Base-by-base conservation (phyloP, 2,329 filamentous ascomycete species). In the Clarireedia hainanense region DNA sequence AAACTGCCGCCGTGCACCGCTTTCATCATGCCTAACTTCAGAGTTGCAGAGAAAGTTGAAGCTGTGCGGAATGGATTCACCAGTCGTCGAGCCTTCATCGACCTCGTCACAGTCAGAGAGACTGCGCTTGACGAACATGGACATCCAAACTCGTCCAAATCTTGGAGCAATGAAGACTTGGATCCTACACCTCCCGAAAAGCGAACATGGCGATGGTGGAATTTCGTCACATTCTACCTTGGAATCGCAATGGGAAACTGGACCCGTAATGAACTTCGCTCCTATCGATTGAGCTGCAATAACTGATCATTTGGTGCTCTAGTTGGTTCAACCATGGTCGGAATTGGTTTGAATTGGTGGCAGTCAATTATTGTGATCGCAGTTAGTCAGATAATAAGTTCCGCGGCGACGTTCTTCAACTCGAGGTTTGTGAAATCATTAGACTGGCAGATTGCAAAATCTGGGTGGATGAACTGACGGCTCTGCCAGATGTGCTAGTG, bases 291-390 rank as follows among this genome's bases (percentile, higher is more conserved):
- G 20, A 43, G 40, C 17, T 17, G 9, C 23, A 26, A 26, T 47
- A 15, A 26, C 43, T 47, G 23, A 47, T 24, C 26, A 12, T 15
- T 4, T 23, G 6, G 26, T 47, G 7, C 23, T 47, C 10, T 47
- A 47, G 43, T 73, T 47, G 73, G 72, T 12, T 67, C 66, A 51
- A 70, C 66, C 17, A 70, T 73, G 70, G 61, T 73, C 49, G 73
- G 72, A 17, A 71, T 74, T 47, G 73, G 73, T 4, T 64, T 75
- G 43, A 74, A 71, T 60, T 76, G 73, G 73, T 75, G 73, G 72
- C 70, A 74, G 61, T 60, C 68, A 26, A 73, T 74, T 50, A 42
- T 76, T 9, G 72, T 74, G 45, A 75, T 75, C 58, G 75, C 76
- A 59, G 65, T 71, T 39, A 72, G 70, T 36, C 72, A 74, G 57